Evolutionary conservation across 2,329 filamentous ascomycete genomes (phyloP).

Genomic region (Aspergillus fumigatiaffinis): DNA sequence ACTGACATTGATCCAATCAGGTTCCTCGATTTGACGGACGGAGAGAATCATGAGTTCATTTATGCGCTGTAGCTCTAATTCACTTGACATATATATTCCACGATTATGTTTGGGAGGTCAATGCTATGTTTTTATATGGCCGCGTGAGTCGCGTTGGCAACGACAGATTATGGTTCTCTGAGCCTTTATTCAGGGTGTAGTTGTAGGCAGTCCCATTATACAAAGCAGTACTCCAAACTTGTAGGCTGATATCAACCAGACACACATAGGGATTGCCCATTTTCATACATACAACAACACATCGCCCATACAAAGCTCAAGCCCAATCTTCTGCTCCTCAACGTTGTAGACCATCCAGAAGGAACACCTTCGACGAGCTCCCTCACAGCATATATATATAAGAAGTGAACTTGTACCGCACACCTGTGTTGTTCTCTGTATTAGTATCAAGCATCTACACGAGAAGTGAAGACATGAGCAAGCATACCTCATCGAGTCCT

Average conservation of each 20-base stretch:
- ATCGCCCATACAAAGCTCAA: too few relatives aligned
- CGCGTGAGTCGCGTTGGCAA: too few relatives aligned
- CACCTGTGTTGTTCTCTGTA: background rate
- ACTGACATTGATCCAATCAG: constrained; percentile 16
- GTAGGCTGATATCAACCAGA: background rate
- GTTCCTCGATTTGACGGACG: constrained; percentile 61
- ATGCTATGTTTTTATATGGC: too few relatives aligned
- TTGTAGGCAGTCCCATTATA: background rate
- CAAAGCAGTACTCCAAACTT: background rate
- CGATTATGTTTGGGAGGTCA: too few relatives aligned
- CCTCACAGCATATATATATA: background rate
- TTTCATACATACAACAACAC: background rate
- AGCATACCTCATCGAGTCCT: background rate
- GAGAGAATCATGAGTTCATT: constrained; percentile 62
- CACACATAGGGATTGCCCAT: too few relatives aligned
- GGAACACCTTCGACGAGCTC: background rate
- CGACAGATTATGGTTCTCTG: too few relatives aligned
- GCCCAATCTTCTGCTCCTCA: too few relatives aligned
- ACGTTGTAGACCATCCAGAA: background rate
- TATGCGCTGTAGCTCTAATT: constrained; percentile 43
- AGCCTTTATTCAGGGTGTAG: background rate
- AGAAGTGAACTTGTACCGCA: background rate
- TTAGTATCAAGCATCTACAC: background rate
- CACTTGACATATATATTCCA: too few relatives aligned
- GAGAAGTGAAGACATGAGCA: background rate